phyloP scores from a whole-genome alignment of 1,284 basidiomycete genomes.

The Abortiporus biennis region DNA sequence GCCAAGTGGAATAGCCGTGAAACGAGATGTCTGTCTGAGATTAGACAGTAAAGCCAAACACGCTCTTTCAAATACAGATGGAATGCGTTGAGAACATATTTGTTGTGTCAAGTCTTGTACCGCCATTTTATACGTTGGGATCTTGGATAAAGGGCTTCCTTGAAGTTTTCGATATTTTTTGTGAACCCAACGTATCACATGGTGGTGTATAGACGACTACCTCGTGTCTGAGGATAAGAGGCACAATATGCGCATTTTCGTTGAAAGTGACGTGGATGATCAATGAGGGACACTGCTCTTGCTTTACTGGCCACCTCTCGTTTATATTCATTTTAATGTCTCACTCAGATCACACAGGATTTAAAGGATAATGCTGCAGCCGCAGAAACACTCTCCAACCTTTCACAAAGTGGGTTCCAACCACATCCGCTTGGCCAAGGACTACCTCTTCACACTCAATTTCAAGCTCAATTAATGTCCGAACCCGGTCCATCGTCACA shows the following conservation, averaged over 20 bases:
- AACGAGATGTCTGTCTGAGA: background rate
- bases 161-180: background rate
- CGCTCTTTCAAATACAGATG: background rate
- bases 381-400: conserved; percentile 59
- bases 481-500: conserved; percentile 73
- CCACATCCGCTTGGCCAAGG: conserved; percentile 15
- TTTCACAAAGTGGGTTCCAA: conserved; percentile 38
- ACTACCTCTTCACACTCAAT: conserved; percentile 12
- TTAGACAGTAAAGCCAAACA: background rate
- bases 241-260: too few relatives aligned
- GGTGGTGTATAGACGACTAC: too few relatives aligned
- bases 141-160: background rate
- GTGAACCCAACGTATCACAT: conserved; percentile 2
- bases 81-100: too few relatives aligned
- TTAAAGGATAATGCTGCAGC: conserved; percentile 53
- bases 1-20: background rate
- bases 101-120: background rate
- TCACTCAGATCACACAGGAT: too few relatives aligned
- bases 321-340: too few relatives aligned
- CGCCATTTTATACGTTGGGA: background rate
- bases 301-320: too few relatives aligned
- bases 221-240: too few relatives aligned
- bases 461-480: background rate
- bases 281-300: too few relatives aligned
- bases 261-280: too few relatives aligned